Base-by-base conservation (phyloP, 805 yeast species). In the Spathaspora hagerdaliae region DNA sequence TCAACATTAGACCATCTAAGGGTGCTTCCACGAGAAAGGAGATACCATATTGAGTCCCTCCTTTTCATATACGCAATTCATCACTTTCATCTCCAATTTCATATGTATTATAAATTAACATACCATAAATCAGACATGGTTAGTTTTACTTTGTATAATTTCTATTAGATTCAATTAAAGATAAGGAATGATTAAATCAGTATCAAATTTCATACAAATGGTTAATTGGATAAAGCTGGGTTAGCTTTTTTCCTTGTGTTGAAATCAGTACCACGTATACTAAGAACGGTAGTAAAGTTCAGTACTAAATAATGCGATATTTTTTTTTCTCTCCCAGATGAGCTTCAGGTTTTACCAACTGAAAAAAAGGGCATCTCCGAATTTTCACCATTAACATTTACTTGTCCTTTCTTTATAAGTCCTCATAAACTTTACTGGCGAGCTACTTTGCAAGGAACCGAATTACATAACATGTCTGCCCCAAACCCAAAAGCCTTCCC, bases 401-500 rank as follows among this genome's bases (percentile, higher is more conserved):
- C 15, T 26, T 29, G 36, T 36, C 39, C 39, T 46, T 42, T 50
- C 47, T 31, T 24, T 32, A 43, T 31, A 38, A 24, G 26, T 32
- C 31, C 27, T 36, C 13, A 14, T 26, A n/a, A 38, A 27, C 41
- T 41, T 43, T 58, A 56, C 60, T 58, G 69, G 69, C 56, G 69
- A 64, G 69, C 69, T 57, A 29, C 32, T 29, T 50, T 51, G 82
- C 82, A 77, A 77, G 82, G 82, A 77, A 70, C 81, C 80, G 65
- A 53, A 52, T 7, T 27, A n/a, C 9, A 14, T 13, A 27, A 31
- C 26, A 87, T 85, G 92, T 85, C 92, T 69, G 79, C 89, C 54
- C 89, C 95, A 74, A 92, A 92, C 82, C 96, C 97, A 72, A 87
- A 91, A 72, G 99, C 99, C 55, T 94, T 94, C 78, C 99, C 99